Evolutionary conservation across 768 basidiomycete species (phyloP).

Genomic region (Rhizopogon vinicolor): DNA sequence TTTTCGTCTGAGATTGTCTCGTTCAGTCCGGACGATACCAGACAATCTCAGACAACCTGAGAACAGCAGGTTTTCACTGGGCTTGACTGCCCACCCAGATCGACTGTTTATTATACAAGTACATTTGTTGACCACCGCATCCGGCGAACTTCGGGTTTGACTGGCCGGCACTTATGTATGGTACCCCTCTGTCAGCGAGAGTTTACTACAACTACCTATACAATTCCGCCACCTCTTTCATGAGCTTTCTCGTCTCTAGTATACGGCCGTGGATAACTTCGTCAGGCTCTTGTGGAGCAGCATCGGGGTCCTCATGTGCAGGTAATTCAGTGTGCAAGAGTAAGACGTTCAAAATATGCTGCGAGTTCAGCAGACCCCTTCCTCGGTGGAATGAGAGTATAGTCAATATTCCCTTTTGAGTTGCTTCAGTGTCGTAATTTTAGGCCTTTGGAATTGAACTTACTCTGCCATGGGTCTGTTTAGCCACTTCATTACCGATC

Average conservation of each 20-base stretch:
- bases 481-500: conserved; percentile 15
- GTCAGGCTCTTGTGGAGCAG: conserved; percentile 9
- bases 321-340: conserved; percentile 15
- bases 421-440: not conserved
- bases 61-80: too few relatives aligned
- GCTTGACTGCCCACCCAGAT: too few relatives aligned
- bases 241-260: conserved; percentile 9
- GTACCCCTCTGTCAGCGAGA: too few relatives aligned
- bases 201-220: not conserved
- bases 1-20: too few relatives aligned
- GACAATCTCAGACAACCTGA: too few relatives aligned
- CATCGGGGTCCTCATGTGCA: conserved; percentile 14
- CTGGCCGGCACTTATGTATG: too few relatives aligned
- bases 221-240: conserved; percentile 4
- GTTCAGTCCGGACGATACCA: too few relatives aligned
- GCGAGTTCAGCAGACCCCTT: conserved; percentile 15
- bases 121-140: too few relatives aligned
- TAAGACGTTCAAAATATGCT: conserved; percentile 15
- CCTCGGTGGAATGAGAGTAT: conserved; percentile 19
- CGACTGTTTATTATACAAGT: too few relatives aligned
- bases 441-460: not conserved
- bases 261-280: conserved; percentile 9
- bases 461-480: conserved; percentile 11
- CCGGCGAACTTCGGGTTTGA: too few relatives aligned
- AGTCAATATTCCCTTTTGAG: conserved; percentile 13